phyloP scores from a whole-genome alignment of 352 stramenopile species.

The Phytophthora syringae region DNA sequence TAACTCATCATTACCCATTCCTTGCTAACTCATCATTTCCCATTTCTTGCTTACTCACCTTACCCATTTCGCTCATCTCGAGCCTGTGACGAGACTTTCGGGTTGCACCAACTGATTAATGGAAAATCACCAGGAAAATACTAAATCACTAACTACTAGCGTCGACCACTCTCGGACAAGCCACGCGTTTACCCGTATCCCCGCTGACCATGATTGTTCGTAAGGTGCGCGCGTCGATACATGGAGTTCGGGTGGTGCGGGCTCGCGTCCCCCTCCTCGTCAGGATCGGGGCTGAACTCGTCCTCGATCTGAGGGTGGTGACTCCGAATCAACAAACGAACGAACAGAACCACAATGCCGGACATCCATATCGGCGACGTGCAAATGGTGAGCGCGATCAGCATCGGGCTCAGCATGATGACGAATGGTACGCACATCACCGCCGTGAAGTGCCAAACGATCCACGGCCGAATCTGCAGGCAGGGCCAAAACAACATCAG shows the following conservation, averaged over 20 bases:
- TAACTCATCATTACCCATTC: no score
- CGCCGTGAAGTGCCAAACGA: slow-evolving; percentile 73
- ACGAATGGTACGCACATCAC: slow-evolving; percentile 77
- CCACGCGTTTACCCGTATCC: slow-evolving; percentile 25
- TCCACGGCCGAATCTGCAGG: slow-evolving; percentile 55
- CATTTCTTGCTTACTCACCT: neutral
- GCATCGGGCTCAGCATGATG: slow-evolving; percentile 75
- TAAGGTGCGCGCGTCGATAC: slow-evolving; percentile 51
- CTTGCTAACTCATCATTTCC: no score
- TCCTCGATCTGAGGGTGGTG: slow-evolving; percentile 39
- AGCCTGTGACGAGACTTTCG: no score
- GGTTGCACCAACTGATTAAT: slow-evolving; percentile 16
- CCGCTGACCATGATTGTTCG: slow-evolving; percentile 34
- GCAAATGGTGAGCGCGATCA: slow-evolving; percentile 79
- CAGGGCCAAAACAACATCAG: slow-evolving; percentile 6
- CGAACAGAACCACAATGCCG: slow-evolving; percentile 58
- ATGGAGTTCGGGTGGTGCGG: slow-evolving; percentile 55
- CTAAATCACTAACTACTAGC: slow-evolving; percentile 39
- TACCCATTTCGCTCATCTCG: no score
- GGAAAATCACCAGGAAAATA: slow-evolving; percentile 24
- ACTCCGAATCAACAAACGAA: slow-evolving; percentile 51
- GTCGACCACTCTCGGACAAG: neutral
- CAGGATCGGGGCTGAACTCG: slow-evolving; percentile 48
- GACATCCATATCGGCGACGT: slow-evolving; percentile 82
- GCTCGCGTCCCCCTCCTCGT: slow-evolving; percentile 48